Percentiles rank a stretch among this genome's conserved stretches.
These are phyloP conservation scores for Penicillium hesseltinei DNA, from an alignment of 2,329 filamentous ascomycete genomes.

Conservation along the genomic window DNA sequence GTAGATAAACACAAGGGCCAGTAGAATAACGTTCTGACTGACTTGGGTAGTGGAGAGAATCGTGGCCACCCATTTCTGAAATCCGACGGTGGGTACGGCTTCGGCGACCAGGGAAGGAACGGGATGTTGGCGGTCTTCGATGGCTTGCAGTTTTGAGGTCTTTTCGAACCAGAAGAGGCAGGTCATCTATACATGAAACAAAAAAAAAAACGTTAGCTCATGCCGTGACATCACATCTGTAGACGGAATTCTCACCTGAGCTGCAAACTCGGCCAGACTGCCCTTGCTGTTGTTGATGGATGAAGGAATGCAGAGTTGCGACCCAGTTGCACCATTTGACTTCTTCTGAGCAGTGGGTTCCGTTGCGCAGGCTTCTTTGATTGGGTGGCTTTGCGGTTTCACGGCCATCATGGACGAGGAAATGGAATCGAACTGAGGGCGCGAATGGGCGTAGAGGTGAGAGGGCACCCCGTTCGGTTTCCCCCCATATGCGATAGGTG, in stretches of 20 bases:
- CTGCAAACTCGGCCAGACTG: constrained; percentile 77
- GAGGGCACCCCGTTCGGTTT: constrained; percentile 28
- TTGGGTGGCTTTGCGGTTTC: constrained; percentile 26
- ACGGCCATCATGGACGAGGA: constrained; percentile 23
- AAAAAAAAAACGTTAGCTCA: background rate
- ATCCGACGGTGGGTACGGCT: constrained; percentile 73
- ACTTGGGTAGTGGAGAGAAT: constrained; percentile 94
- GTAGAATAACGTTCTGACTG: constrained; percentile 87
- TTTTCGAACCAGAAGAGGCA: constrained; percentile 98
- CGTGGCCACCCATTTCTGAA: constrained; percentile 89
- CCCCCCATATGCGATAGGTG: constrained; percentile 32
- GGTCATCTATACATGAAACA: constrained; percentile 64
- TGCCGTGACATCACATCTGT: background rate
- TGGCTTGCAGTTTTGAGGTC: constrained; percentile 71
- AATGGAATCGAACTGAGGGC: constrained; percentile 22
- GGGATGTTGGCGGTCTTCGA: constrained; percentile 57
- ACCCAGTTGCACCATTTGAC: constrained; percentile 38
- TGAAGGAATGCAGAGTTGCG: constrained; percentile 66
- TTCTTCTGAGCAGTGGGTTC: constrained; percentile 29
- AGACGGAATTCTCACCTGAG: constrained; percentile 57
- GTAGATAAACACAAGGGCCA: constrained; percentile 91
- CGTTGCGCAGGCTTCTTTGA: constrained; percentile 22
- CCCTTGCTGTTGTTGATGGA: constrained; percentile 75
- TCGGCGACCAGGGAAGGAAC: constrained; percentile 63
- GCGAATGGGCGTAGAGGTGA: constrained; percentile 25